phyloP scores from a whole-genome alignment of 2,329 filamentous ascomycete genomes.

The Tolypocladium nubicola region DNA sequence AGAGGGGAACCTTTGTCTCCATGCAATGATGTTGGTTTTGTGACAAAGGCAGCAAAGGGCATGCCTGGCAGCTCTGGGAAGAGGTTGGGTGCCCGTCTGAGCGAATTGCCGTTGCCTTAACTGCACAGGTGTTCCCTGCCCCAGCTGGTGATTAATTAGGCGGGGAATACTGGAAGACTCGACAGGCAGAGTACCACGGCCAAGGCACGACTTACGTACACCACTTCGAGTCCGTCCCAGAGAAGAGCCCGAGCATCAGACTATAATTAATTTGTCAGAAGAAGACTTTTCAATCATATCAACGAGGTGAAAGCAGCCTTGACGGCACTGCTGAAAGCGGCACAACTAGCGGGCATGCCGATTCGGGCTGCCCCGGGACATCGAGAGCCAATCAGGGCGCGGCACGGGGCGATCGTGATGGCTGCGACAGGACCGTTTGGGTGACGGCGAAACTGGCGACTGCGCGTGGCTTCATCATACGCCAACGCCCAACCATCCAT shows the following conservation, averaged over 20 bases:
- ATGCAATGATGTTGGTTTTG: neutral
- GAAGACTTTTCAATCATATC: neutral
- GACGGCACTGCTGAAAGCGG: neutral
- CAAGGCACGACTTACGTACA: neutral
- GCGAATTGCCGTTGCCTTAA: neutral
- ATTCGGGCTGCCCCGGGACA: neutral
- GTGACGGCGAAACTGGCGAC: neutral
- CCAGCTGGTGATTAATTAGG: neutral
- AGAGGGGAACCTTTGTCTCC: neutral
- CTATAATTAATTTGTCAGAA: neutral
- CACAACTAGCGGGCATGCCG: neutral
- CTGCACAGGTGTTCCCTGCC: neutral
- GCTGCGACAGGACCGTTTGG: slow-evolving; percentile 3
- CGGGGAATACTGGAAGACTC: neutral
- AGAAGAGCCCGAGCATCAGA: neutral
- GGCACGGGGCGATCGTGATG: slow-evolving; percentile 10
- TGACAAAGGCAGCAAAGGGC: neutral
- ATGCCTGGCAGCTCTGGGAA: neutral
- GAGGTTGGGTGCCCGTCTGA: neutral
- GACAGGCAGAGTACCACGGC: neutral
- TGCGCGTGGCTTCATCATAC: neutral
- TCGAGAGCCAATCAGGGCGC: slow-evolving; percentile 8
- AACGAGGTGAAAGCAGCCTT: too few relatives aligned
- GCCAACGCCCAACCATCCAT: neutral
- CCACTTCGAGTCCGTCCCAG: too few relatives aligned